phyloP scores from a whole-genome alignment of 257 asterid species.

The Solanum arcanum region DNA sequence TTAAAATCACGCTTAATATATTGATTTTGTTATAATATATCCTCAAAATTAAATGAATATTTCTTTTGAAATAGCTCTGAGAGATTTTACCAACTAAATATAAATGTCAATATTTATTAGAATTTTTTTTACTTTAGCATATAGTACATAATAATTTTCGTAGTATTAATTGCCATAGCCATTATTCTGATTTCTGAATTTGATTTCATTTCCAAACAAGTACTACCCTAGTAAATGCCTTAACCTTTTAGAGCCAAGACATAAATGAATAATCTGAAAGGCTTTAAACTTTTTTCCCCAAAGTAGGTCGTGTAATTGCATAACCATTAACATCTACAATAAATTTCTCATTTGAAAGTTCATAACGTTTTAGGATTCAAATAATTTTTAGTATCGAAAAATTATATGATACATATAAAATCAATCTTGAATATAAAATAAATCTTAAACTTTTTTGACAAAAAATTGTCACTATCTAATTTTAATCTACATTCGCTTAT shows the following conservation, averaged over 20 bases:
- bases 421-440: not conserved
- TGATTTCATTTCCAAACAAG: not conserved
- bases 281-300: not conserved
- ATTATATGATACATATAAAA: too few relatives aligned
- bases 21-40: not conserved
- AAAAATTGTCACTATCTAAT: not conserved
- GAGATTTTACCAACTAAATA: not conserved
- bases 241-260: not conserved
- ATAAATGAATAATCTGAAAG: not conserved
- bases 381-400: not conserved
- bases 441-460: not conserved
- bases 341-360: not conserved
- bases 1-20: not conserved
- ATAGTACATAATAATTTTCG: not conserved
- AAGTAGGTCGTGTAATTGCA: not conserved
- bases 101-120: not conserved
- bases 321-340: not conserved
- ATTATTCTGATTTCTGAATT: not conserved
- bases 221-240: not conserved
- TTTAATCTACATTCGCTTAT: not conserved
- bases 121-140: not conserved
- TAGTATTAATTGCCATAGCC: not conserved
- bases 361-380: not conserved
- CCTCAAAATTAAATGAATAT: not conserved
- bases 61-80: not conserved